phyloP scores from a whole-genome alignment of 768 basidiomycete species.

The Mycena olivaceomarginata region DNA sequence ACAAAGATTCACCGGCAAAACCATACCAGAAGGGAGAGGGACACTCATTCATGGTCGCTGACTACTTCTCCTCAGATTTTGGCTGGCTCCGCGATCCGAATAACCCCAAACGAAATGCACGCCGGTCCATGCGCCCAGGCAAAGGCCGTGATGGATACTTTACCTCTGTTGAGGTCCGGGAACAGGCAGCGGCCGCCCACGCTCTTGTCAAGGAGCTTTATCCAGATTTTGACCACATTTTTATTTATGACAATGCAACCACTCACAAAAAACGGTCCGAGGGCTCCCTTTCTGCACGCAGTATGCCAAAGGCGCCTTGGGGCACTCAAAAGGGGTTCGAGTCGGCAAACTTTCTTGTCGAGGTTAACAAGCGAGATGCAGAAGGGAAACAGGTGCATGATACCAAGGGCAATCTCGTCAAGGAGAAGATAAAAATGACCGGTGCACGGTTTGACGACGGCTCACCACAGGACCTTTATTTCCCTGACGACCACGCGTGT shows the following conservation, averaged over 20 bases:
- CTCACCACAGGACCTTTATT: constrained; percentile 34
- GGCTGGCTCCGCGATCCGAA: constrained; percentile 38
- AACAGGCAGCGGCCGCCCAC: no score
- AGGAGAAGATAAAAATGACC: constrained; percentile 41
- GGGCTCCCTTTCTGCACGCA: constrained; percentile 19
- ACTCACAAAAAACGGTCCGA: neutral
- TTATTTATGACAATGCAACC: neutral
- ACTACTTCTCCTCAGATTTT: constrained; percentile 52
- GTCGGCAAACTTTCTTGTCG: constrained; percentile 35
- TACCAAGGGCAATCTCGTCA: constrained; percentile 40
- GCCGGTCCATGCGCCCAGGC: constrained; percentile 41
- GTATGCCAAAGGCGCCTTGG: constrained; percentile 42
- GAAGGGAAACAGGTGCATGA: constrained; percentile 37
- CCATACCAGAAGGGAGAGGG: constrained; percentile 52
- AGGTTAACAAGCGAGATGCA: constrained; percentile 16
- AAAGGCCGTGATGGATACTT: constrained; percentile 50
- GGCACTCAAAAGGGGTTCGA: constrained; percentile 31
- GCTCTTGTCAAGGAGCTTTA: no score
- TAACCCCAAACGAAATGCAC: constrained; percentile 31
- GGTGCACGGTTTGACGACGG: constrained; percentile 15
- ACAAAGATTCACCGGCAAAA: constrained; percentile 29
- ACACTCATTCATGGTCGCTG: constrained; percentile 51
- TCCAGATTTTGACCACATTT: no score
- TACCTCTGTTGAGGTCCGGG: constrained; percentile 6
- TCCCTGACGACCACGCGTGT: constrained; percentile 30